Evolutionary conservation across 2,329 filamentous ascomycete species (phyloP).

Genomic region (Penicillium sp.): DNA sequence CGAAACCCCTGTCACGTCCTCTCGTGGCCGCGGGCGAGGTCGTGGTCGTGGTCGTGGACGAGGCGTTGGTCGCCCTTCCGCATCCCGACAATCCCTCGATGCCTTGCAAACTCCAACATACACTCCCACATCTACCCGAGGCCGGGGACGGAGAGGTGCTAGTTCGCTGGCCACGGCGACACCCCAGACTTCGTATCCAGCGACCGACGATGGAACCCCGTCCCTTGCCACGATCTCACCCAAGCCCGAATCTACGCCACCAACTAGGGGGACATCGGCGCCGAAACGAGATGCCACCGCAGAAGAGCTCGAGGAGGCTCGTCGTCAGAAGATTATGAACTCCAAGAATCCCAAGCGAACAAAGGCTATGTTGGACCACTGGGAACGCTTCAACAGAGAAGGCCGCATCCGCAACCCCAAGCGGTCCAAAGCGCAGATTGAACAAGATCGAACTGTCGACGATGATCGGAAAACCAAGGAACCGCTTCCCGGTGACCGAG

Average conservation of each 20-base stretch:
- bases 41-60: conserved; percentile 38
- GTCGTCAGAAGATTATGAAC: conserved; percentile 45
- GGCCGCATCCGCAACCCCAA: conserved; percentile 50
- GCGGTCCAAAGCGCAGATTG: conserved; percentile 49
- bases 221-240: conserved; percentile 20
- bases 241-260: conserved; percentile 15
- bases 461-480: conserved; percentile 32
- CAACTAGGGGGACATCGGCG: conserved; percentile 12
- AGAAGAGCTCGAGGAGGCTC: conserved; percentile 37
- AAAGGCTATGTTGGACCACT: conserved; percentile 51
- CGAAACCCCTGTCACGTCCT: conserved; percentile 21
- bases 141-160: conserved; percentile 28
- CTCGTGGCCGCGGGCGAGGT: conserved; percentile 27
- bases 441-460: conserved; percentile 42
- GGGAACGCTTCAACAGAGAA: conserved; percentile 48
- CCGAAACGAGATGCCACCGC: conserved; percentile 23
- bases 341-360: conserved; percentile 51
- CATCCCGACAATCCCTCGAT: conserved; percentile 29
- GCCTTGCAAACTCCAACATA: conserved; percentile 17
- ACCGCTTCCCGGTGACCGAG: conserved; percentile 31
- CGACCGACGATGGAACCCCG: conserved; percentile 11
- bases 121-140: conserved; percentile 24
- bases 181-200: conserved; percentile 20
- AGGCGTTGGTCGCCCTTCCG: conserved; percentile 27
- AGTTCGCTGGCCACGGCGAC: conserved; percentile 16